A percentile compares a stretch with the other conserved stretches of the same genome.
phyloP scores from a whole-genome alignment of 73 alveolate genomes.

The Paramecium tetraurelia region DNA sequence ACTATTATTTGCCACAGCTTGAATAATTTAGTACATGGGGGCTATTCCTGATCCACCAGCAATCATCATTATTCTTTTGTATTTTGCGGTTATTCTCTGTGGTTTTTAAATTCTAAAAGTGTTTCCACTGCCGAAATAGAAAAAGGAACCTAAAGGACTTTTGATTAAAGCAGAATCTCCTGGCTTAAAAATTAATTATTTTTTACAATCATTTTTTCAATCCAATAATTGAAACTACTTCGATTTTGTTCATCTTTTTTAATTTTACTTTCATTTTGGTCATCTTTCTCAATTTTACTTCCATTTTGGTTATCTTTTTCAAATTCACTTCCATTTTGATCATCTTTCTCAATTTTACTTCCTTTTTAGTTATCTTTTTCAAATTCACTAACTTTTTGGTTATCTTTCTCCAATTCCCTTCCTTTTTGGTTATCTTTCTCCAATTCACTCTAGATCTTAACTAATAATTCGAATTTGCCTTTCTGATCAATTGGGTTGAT shows the following conservation, averaged over 20 bases:
- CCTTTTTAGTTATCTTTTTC: too few relatives aligned
- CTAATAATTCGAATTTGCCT: neutral
- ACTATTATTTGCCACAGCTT: conserved; percentile 56
- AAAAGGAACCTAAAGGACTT: conserved; percentile 38
- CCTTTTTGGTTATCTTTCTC: neutral
- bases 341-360: too few relatives aligned
- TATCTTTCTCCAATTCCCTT: too few relatives aligned
- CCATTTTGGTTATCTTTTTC: neutral
- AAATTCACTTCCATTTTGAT: neutral
- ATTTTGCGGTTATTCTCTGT: neutral
- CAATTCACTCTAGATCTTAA: neutral
- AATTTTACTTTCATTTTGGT: too few relatives aligned
- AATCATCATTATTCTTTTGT: conserved; percentile 68
- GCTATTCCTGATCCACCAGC: conserved; percentile 86
- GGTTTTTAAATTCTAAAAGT: neutral
- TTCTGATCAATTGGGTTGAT: neutral
- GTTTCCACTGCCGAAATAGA: neutral
- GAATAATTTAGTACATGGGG: conserved; percentile 74
- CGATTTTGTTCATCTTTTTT: neutral
- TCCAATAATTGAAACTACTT: conserved; percentile 11
- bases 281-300: too few relatives aligned
- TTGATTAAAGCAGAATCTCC: conserved; percentile 24
- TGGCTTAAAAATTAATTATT: neutral
- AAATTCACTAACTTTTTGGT: too few relatives aligned
- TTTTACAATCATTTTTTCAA: neutral